Evolutionary conservation across 331 rosid species (phyloP).

Genomic region (Arachis monticola): DNA sequence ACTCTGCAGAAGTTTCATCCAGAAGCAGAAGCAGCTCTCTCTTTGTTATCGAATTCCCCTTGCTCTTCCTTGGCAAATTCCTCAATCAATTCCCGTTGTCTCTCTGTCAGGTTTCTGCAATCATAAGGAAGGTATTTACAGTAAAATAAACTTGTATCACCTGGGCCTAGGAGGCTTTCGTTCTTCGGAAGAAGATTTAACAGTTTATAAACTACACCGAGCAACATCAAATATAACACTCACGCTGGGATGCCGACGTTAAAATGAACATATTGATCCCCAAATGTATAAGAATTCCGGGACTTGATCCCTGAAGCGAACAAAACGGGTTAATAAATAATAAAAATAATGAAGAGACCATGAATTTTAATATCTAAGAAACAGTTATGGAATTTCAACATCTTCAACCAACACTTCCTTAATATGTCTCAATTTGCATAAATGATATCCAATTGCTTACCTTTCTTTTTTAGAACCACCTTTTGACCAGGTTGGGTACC

Average conservation of each 20-base stretch:
- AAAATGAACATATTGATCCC: constrained; percentile 91
- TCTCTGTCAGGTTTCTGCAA: constrained; percentile 73
- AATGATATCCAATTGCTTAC: constrained; percentile 47
- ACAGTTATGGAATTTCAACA: constrained; percentile 1
- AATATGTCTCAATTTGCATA: not conserved
- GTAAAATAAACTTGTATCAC: constrained; percentile 4
- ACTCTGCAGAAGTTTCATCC: constrained; percentile 43
- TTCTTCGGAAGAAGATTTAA: not conserved
- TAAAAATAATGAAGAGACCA: not conserved
- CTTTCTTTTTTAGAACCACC: constrained; percentile 96
- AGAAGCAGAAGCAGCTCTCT: constrained; percentile 69
- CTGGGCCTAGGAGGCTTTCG: not conserved
- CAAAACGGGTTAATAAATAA: constrained; percentile 10
- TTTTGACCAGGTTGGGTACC: constrained; percentile 95
- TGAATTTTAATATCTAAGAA: not conserved
- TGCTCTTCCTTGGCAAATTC: constrained; percentile 92
- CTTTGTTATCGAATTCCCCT: constrained; percentile 60
- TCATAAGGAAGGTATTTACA: constrained; percentile 11
- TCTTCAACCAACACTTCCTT: not conserved
- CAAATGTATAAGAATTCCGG: constrained; percentile 65
- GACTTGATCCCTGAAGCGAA: constrained; percentile 65
- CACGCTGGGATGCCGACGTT: constrained; percentile 77
- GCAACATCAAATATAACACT: constrained; percentile 24
- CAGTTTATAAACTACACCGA: constrained; percentile 18
- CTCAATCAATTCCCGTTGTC: constrained; percentile 82